phyloP scores from a whole-genome alignment of 75 land plant species.

The Chamaecyparis obtusa region DNA sequence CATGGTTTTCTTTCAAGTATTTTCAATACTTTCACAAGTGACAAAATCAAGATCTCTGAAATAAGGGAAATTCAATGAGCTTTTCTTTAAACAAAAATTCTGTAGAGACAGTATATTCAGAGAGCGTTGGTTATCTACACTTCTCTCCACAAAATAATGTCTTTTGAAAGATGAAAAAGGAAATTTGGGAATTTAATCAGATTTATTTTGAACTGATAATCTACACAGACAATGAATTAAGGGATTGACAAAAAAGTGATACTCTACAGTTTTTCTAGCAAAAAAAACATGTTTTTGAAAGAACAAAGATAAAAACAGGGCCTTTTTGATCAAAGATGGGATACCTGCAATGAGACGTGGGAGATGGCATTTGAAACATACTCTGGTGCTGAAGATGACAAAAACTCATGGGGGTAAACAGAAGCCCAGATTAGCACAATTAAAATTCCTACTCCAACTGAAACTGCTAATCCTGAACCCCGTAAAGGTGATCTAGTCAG shows the following conservation, averaged over 20 bases:
- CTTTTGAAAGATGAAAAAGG: neutral
- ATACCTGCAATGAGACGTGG: constrained; percentile 9
- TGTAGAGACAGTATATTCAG: neutral
- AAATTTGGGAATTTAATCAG: neutral
- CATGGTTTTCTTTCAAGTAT: neutral
- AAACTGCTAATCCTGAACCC: constrained; percentile 50
- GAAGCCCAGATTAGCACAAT: constrained; percentile 69
- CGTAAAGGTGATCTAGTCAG: constrained; percentile 17
- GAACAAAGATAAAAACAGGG: neutral
- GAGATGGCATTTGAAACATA: neutral
- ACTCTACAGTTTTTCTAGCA: neutral
- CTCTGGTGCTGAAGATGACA: constrained; percentile 13
- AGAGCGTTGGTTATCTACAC: neutral
- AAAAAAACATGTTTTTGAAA: neutral
- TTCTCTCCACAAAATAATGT: neutral
- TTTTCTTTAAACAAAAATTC: neutral
- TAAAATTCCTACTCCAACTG: constrained; percentile 61
- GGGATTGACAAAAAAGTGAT: neutral
- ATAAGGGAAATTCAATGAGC: neutral
- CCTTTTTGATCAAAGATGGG: neutral
- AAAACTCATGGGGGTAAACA: constrained; percentile 63
- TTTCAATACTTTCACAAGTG: neutral
- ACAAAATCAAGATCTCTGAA: neutral
- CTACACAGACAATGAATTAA: neutral
- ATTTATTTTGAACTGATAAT: neutral